Conservation (phyloP, 1,284 basidiomycete species). For the Polyporus tsugae region DNA sequence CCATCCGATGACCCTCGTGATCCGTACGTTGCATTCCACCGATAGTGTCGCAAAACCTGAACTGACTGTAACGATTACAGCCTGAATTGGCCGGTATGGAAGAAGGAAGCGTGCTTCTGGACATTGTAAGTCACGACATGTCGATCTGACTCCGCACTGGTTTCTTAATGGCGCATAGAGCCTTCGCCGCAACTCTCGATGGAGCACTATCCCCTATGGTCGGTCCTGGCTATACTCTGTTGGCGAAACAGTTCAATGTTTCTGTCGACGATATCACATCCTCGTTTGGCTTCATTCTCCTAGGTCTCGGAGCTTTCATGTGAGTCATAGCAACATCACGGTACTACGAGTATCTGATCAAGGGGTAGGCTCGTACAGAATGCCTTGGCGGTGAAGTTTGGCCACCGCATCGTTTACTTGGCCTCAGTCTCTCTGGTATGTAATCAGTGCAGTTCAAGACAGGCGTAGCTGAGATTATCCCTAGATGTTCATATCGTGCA, state of each 20-base stretch:
- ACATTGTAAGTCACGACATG: constrained; percentile 41
- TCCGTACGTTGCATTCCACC: constrained; percentile 40
- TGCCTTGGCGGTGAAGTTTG: constrained; percentile 53
- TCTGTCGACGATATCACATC: constrained; percentile 52
- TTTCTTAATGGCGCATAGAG: constrained; percentile 34
- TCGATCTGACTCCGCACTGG: not conserved
- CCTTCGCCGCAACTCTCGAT: constrained; percentile 50
- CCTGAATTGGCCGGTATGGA: constrained; percentile 55
- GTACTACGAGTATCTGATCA: not conserved
- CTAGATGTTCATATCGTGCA: constrained; percentile 54
- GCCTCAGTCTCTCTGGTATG: constrained; percentile 48
- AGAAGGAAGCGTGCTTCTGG: constrained; percentile 56
- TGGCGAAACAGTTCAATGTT: constrained; percentile 49
- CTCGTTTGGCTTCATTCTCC: constrained; percentile 48
- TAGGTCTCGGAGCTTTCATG: constrained; percentile 52
- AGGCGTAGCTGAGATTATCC: not conserved
- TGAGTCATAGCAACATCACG: constrained; percentile 24
- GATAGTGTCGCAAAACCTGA: not conserved
- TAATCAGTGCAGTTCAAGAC: not conserved
- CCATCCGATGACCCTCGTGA: constrained; percentile 54
- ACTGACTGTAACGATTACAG: constrained; percentile 31
- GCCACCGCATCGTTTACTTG: constrained; percentile 54
- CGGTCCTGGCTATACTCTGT: constrained; percentile 50
- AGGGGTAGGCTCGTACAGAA: constrained; percentile 48
- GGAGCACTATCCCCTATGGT: constrained; percentile 54